These are phyloP conservation scores for Xylaria cubensis DNA, from an alignment of 495 filamentous ascomycete genomes.

Conservation along the genomic window DNA sequence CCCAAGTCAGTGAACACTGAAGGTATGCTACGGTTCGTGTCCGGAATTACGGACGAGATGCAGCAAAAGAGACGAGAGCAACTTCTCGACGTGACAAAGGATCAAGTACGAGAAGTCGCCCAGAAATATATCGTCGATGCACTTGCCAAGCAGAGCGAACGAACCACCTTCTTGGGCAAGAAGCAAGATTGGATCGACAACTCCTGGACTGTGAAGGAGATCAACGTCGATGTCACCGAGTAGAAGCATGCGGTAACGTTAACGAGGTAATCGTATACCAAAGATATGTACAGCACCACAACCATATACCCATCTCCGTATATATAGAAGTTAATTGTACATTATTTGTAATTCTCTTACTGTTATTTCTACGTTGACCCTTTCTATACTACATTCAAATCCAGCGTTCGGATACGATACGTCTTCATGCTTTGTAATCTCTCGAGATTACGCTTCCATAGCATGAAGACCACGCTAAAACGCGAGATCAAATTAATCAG, in stretches of 20 bases:
- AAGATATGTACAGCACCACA: conserved; percentile 46
- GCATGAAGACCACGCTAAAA: conserved; percentile 56
- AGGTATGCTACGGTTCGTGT: conserved; percentile 84
- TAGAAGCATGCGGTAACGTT: conserved; percentile 24
- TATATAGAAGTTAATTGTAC: conserved; percentile 29
- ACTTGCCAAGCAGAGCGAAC: conserved; percentile 57
- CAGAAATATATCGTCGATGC: conserved; percentile 80
- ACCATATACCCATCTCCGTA: conserved; percentile 52
- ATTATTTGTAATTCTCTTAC: neutral
- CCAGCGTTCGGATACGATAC: conserved; percentile 60
- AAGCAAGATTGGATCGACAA: conserved; percentile 76
- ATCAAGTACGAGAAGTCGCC: conserved; percentile 80
- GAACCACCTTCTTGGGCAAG: conserved; percentile 81
- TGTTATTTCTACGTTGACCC: neutral
- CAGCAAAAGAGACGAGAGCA: conserved; percentile 83
- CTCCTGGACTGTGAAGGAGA: conserved; percentile 58
- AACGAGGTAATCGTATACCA: conserved; percentile 32
- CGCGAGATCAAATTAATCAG: conserved; percentile 53
- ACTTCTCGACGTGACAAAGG: conserved; percentile 83
- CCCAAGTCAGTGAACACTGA: conserved; percentile 87
- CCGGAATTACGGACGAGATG: conserved; percentile 87
- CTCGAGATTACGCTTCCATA: conserved; percentile 38
- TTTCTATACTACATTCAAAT: neutral
- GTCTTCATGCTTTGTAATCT: conserved; percentile 49
- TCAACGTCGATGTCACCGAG: conserved; percentile 54